phyloP scores from a whole-genome alignment of 371 early-diverging fungal genomes.

The Sporodiniella umbellata region DNA sequence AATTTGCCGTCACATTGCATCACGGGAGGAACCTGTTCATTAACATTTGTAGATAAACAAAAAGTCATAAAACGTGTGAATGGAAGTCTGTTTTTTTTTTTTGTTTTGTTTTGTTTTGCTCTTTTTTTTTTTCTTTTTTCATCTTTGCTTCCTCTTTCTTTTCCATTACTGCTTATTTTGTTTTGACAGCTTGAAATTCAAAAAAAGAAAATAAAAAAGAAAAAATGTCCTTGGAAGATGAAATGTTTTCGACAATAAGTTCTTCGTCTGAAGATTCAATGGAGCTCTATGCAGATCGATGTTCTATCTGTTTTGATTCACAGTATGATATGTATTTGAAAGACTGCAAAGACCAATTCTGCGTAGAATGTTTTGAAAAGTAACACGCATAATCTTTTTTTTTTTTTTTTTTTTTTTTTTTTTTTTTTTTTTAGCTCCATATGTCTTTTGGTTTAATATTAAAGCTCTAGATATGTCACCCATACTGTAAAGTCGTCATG shows the following conservation, averaged over 20 bases:
- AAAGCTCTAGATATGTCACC: slow-evolving; percentile 39
- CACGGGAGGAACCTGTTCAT: no score
- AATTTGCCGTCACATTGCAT: no score
- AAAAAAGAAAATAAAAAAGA: no score
- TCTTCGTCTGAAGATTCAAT: slow-evolving; percentile 33
- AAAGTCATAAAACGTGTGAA: no score
- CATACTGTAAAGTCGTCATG: slow-evolving; percentile 57
- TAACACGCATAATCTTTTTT: no score
- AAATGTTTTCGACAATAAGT: slow-evolving; percentile 8
- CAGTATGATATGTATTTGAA: slow-evolving; percentile 55
- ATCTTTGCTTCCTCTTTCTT: background rate
- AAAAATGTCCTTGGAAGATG: slow-evolving; percentile 18
- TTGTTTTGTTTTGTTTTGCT: no score
- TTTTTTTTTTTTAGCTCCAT: no score
- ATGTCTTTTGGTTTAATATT: slow-evolving; percentile 1
- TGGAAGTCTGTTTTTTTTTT: no score
- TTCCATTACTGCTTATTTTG: background rate
- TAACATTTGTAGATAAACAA: no score
- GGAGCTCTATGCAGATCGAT: slow-evolving; percentile 51
- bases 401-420: no score
- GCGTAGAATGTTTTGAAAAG: slow-evolving; percentile 54
- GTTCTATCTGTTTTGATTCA: slow-evolving; percentile 61
- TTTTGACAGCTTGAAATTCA: background rate
- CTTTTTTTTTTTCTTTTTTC: slow-evolving; percentile 3
- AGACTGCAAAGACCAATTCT: slow-evolving; percentile 54